Conservation (phyloP, 345 rosid species). For the Adansonia digitata region DNA sequence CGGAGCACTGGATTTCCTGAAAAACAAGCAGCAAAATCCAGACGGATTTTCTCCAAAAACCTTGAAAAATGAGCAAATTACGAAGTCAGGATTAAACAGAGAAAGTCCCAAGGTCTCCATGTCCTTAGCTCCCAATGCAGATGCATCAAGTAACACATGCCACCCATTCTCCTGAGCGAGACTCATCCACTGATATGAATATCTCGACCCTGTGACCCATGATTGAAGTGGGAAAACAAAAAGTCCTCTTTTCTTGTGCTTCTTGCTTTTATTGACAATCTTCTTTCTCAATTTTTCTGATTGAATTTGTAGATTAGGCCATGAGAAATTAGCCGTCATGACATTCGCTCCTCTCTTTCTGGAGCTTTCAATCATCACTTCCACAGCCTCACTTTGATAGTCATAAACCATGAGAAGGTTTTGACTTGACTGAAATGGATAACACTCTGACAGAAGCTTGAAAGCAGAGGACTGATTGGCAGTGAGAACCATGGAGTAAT, state of each 20-base stretch:
- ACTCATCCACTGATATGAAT: slow-evolving; percentile 75
- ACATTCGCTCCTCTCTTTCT: slow-evolving; percentile 55
- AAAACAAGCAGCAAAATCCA: slow-evolving; percentile 70
- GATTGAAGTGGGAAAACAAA: slow-evolving; percentile 88
- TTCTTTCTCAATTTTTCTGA: slow-evolving; percentile 50
- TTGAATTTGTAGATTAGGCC: slow-evolving; percentile 51
- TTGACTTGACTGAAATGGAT: slow-evolving; percentile 44
- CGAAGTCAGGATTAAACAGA: slow-evolving; percentile 70
- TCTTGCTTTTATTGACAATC: slow-evolving; percentile 35
- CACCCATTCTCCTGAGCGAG: slow-evolving; percentile 68
- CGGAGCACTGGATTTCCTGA: slow-evolving; percentile 50
- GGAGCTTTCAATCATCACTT: slow-evolving; percentile 44
- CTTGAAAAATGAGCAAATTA: slow-evolving; percentile 70
- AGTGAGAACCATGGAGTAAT: slow-evolving; percentile 60
- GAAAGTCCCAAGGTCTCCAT: slow-evolving; percentile 94
- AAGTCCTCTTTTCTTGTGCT: slow-evolving; percentile 40
- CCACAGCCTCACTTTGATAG: slow-evolving; percentile 62
- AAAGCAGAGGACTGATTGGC: slow-evolving; percentile 69
- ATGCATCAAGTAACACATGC: slow-evolving; percentile 81
- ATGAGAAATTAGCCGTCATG: slow-evolving; percentile 60
- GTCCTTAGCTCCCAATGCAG: slow-evolving; percentile 62
- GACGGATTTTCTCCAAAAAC: slow-evolving; percentile 67
- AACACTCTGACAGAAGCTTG: slow-evolving; percentile 65
- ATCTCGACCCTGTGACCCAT: slow-evolving; percentile 55
- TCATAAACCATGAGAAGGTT: slow-evolving; percentile 81